Base-by-base conservation (phyloP, 805 yeast genomes). In the Cyberlindnera japonica region DNA sequence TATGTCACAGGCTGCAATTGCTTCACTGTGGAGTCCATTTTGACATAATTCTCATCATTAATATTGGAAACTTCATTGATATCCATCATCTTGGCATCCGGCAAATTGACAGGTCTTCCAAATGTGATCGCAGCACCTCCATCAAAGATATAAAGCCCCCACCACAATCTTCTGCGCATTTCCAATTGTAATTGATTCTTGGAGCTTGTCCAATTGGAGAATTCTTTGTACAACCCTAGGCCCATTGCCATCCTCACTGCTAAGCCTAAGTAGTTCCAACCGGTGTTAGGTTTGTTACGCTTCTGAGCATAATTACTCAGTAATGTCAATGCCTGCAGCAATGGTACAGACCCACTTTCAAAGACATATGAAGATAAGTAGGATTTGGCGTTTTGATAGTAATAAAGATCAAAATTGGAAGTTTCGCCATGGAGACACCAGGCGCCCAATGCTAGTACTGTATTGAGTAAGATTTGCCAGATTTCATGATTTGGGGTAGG, bases 211-310 rank as follows among this genome's bases (percentile, higher is more conserved):
- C 62, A 64, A 19, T 62, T 64, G 4, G 71, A 57, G 45, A 75
- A 71, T 45, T 79, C 83, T 38, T 72, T 73, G 52, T 78, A 74
- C 19, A 81, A 59, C 4, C 87, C 89, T 29, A 81, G 56, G 0
- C 83, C 79, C 49, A 76, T 64, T 0, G 87, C 85, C 82, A 81
- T 79, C 45, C 83, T 64, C 8, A 77, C 71, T 0, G 84, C 81
- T 14, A 78, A 62, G 11, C 88, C 87, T 25, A 79, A 61, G 47
- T 75, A 78, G 50, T 77, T 77, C 83, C 86, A 81, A 18, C 82
- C 81, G 0, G 85, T 72, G 57, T 80, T 80, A 40, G 83, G 81
- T 49, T 77, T 77, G 50, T 79, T 76, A 36, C 83, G 67, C 59
- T 78, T 78, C 53, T 77, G 84, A 10, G 77, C 73, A 58, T 80